Base-by-base conservation (phyloP, 2,329 filamentous ascomycete species). In the Penicillium digitatum region DNA sequence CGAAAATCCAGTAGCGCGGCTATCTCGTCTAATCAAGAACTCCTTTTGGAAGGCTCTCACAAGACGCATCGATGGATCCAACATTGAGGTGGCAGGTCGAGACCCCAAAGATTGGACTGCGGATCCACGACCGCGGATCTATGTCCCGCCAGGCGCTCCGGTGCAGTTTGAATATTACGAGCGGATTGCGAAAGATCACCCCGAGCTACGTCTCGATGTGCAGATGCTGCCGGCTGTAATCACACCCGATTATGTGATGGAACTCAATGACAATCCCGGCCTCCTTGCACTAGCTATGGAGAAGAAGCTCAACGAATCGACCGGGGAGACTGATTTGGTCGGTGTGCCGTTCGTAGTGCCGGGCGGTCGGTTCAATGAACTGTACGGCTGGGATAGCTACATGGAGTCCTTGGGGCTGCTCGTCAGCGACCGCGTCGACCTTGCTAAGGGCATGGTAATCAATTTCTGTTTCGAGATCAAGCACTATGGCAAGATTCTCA, bases 331-430 rank as follows among this genome's bases (percentile, higher is more conserved):
- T 58, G 87, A 87, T 3, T 78, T 95, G 38, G 81, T 82, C 34
- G 94, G 94, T 3, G 80, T 95, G 55, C 93, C 94, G 0, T 99
- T 97, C 66, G 91, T 97, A n/a, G 94, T 99, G 3, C 94, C 94
- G 0, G 94, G 94, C 56, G 94, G 94, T 24, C 85, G 94, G 29
- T 99, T 99, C 85, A 99, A 99, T 74, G 94, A 99, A 73, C 77
- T 99, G 22, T 99, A 99, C 71, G 93, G 93, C 44, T 99, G 94
- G 94, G 94, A 99, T 75, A 96, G 91, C 72, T 99, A 97, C 78
- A 97, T 99, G 91, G 90, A 93, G 72, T 94, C 93, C 5, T 80
- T 97, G 3, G 94, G 94, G 18, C 81, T 99, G 55, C 79, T 97
- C 56, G 84, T 90, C 64, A 90, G 93, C 69, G 89, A 94, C 69